Conservation (phyloP, 441 rosid genomes). For the Aquilaria agallochum region DNA sequence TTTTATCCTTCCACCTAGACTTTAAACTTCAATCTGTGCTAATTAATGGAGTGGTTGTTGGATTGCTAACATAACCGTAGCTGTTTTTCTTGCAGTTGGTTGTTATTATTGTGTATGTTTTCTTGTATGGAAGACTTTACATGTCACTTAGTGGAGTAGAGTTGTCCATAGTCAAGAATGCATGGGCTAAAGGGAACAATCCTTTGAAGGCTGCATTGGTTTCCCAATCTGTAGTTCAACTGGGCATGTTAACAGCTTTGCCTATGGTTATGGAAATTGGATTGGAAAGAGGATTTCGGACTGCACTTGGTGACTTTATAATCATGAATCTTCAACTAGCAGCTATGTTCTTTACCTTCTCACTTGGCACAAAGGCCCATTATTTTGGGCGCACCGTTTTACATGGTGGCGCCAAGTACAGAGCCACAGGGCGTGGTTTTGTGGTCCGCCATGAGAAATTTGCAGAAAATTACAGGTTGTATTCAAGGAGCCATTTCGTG, state of each 20-base stretch:
- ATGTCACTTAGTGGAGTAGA: slow-evolving; percentile 80
- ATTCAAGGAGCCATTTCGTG: slow-evolving; percentile 25
- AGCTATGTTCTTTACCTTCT: slow-evolving; percentile 83
- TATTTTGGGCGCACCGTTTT: slow-evolving; percentile 26
- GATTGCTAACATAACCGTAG: background rate
- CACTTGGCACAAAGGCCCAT: slow-evolving; percentile 71
- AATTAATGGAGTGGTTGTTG: too few relatives aligned
- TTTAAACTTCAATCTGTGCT: too few relatives aligned
- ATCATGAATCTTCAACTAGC: slow-evolving; percentile 90
- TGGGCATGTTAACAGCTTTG: slow-evolving; percentile 70
- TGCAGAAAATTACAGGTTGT: slow-evolving; percentile 27
- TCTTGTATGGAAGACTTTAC: slow-evolving; percentile 78
- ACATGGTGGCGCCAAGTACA: slow-evolving; percentile 27
- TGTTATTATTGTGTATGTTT: slow-evolving; percentile 61
- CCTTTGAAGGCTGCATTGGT: slow-evolving; percentile 83
- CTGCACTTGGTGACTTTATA: slow-evolving; percentile 65
- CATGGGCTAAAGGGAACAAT: slow-evolving; percentile 53
- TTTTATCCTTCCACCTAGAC: background rate
- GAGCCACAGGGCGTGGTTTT: slow-evolving; percentile 28
- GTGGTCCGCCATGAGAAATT: slow-evolving; percentile 28
- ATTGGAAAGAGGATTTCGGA: slow-evolving; percentile 81
- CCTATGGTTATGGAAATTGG: slow-evolving; percentile 97
- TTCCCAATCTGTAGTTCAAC: slow-evolving; percentile 75
- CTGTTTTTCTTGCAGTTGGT: slow-evolving; percentile 39
- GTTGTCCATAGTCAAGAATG: slow-evolving; percentile 58